Evolutionary conservation across 306 rosid genomes (phyloP).

Genomic region (Acacia confusa): DNA sequence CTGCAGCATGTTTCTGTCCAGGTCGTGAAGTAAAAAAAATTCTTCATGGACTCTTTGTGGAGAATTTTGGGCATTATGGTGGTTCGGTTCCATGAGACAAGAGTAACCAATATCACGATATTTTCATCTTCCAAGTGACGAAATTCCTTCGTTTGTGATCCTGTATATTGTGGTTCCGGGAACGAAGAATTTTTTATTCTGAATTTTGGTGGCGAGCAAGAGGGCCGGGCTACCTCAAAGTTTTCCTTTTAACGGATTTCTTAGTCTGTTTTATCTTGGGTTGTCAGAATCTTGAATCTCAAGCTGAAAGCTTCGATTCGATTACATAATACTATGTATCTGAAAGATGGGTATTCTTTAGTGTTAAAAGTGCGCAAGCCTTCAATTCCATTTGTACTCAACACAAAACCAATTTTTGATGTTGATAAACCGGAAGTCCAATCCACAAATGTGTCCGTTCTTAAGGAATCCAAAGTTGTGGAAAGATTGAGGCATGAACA

Average conservation of each 20-base stretch:
- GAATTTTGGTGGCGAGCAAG: background rate
- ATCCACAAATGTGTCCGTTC: conserved; percentile 12
- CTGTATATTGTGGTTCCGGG: conserved; percentile 83
- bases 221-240: background rate
- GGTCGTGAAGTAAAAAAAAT: conserved; percentile 84
- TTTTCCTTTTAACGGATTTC: background rate
- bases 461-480: conserved; percentile 55
- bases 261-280: conserved; percentile 2
- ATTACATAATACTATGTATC: conserved; percentile 45
- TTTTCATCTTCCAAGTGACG: conserved; percentile 67
- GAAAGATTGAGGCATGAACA: conserved; percentile 42
- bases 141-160: conserved; percentile 80
- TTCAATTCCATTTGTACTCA: conserved; percentile 57
- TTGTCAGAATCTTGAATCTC: background rate
- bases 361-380: conserved; percentile 62
- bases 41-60: conserved; percentile 54
- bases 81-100: conserved; percentile 59
- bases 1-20: conserved; percentile 81
- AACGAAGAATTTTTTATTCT: conserved; percentile 28
- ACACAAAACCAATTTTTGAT: conserved; percentile 50
- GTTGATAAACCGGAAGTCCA: conserved; percentile 38
- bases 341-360: conserved; percentile 69
- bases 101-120: conserved; percentile 64
- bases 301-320: background rate
- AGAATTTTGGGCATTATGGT: conserved; percentile 56